Conservation (phyloP, 1,139 yeast genomes). For the Nakaseomyces delphensis region DNA sequence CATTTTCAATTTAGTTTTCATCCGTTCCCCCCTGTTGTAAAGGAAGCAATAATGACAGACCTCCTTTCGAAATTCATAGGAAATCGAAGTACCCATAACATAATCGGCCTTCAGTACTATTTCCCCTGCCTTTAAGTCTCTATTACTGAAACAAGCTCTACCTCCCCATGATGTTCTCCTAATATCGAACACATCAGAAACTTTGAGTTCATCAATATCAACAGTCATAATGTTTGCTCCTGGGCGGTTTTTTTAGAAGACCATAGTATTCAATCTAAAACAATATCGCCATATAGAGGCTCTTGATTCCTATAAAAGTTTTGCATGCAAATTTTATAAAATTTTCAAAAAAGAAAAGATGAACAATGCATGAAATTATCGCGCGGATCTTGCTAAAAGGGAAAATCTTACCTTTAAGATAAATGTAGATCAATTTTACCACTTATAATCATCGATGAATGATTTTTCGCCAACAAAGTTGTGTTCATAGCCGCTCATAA, state of each 20-base stretch:
- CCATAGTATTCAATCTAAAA: too few species aligned
- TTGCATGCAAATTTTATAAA: not conserved
- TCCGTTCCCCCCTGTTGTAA: constrained; percentile 42
- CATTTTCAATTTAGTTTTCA: constrained; percentile 32
- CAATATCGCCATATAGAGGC: too few species aligned
- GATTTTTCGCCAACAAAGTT: not conserved
- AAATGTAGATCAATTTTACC: not conserved
- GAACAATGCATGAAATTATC: not conserved
- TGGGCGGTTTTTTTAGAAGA: too few species aligned
- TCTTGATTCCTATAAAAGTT: too few species aligned
- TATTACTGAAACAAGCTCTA: constrained; percentile 52
- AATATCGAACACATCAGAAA: constrained; percentile 32
- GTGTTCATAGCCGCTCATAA: too few species aligned
- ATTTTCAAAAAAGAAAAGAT: constrained; percentile 5
- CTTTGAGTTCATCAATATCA: constrained; percentile 1
- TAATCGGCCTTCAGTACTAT: constrained; percentile 35
- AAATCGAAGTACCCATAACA: constrained; percentile 43
- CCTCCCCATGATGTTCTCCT: constrained; percentile 48
- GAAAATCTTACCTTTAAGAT: not conserved
- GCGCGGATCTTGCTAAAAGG: not conserved
- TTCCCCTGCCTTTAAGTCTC: constrained; percentile 37
- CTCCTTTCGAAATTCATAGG: constrained; percentile 53
- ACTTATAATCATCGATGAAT: not conserved
- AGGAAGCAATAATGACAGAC: constrained; percentile 51
- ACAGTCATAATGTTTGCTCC: constrained; percentile 6